phyloP scores from a whole-genome alignment of 768 basidiomycete species.

The Obba rivulosa region DNA sequence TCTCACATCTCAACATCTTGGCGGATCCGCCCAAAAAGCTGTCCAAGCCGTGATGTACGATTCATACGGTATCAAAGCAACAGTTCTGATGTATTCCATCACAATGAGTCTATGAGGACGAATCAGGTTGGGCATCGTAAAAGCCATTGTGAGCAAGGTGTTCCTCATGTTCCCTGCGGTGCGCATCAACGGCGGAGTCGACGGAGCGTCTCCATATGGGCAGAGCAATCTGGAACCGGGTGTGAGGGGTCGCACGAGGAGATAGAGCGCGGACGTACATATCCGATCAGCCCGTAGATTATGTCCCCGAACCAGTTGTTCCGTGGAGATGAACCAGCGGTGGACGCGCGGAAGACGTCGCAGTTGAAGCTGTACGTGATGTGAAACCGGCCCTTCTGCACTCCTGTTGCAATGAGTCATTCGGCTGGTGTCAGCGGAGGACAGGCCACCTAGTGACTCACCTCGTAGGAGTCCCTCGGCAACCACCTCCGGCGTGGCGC shows the following conservation, averaged over 20 bases:
- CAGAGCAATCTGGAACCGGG: slow-evolving; percentile 28
- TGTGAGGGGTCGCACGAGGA: slow-evolving; percentile 28
- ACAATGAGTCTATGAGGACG: too few species aligned
- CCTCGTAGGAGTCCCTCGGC: slow-evolving; percentile 58
- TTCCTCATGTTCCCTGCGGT: slow-evolving; percentile 31
- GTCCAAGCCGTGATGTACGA: too few species aligned
- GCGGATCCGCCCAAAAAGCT: too few species aligned
- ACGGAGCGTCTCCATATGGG: slow-evolving; percentile 35
- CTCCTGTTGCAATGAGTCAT: slow-evolving; percentile 40
- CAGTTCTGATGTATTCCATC: too few species aligned
- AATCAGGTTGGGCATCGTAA: not conserved
- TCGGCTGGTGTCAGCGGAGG: not conserved
- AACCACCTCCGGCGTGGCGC: slow-evolving; percentile 56
- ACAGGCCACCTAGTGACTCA: slow-evolving; percentile 18
- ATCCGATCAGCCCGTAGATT: slow-evolving; percentile 35
- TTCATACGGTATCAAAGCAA: too few species aligned
- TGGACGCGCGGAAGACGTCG: slow-evolving; percentile 60
- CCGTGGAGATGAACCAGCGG: slow-evolving; percentile 56
- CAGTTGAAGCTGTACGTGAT: slow-evolving; percentile 72
- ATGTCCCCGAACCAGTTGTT: slow-evolving; percentile 57
- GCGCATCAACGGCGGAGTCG: slow-evolving; percentile 28
- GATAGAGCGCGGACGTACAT: slow-evolving; percentile 6
- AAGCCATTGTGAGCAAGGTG: slow-evolving; percentile 24
- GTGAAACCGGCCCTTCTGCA: slow-evolving; percentile 65
- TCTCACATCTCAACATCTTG: slow-evolving; percentile 28